Percentiles rank a stretch among this genome's conserved stretches.
Conservation (phyloP, 1,139 yeast species). For the Sugiyamaella novakii region DNA sequence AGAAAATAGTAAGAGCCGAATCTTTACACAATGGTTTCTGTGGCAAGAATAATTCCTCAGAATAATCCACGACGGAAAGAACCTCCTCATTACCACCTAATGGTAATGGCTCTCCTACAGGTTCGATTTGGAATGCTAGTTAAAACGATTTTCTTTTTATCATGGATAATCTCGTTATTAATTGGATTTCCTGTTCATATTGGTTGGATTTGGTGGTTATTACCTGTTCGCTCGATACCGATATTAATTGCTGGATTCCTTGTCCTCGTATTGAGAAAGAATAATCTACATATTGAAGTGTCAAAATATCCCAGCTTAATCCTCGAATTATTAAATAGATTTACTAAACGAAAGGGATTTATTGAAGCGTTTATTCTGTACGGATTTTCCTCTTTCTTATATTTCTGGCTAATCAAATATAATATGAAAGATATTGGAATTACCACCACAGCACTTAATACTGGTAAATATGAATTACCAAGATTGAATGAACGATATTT, state of each 20-base stretch:
- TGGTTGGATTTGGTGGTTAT: conserved; percentile 32
- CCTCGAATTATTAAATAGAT: conserved; percentile 46
- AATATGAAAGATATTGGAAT: conserved; percentile 35
- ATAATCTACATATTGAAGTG: conserved; percentile 30
- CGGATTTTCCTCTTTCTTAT: conserved; percentile 45
- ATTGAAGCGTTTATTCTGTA: conserved; percentile 46
- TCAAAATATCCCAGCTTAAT: conserved; percentile 28
- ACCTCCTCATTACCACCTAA: conserved; percentile 34
- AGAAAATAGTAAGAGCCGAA: neutral
- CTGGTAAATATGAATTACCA: conserved; percentile 51
- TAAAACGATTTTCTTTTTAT: conserved; percentile 30
- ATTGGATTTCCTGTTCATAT: conserved; percentile 26
- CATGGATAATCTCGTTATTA: conserved; percentile 27
- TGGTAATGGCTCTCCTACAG: conserved; percentile 35
- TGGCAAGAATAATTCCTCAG: conserved; percentile 16
- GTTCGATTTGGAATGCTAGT: conserved; percentile 37
- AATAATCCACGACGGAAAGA: conserved; percentile 8
- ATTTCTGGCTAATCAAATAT: conserved; percentile 42
- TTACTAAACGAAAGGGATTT: conserved; percentile 48
- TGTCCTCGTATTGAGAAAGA: conserved; percentile 37
- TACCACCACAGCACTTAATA: conserved; percentile 33
- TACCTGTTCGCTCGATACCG: conserved; percentile 34
- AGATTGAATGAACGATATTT: conserved; percentile 64
- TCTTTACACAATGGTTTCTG: conserved; percentile 12
- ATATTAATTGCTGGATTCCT: conserved; percentile 32